phyloP scores from a whole-genome alignment of 805 yeast species.

The Suhomyces pyralidae region DNA sequence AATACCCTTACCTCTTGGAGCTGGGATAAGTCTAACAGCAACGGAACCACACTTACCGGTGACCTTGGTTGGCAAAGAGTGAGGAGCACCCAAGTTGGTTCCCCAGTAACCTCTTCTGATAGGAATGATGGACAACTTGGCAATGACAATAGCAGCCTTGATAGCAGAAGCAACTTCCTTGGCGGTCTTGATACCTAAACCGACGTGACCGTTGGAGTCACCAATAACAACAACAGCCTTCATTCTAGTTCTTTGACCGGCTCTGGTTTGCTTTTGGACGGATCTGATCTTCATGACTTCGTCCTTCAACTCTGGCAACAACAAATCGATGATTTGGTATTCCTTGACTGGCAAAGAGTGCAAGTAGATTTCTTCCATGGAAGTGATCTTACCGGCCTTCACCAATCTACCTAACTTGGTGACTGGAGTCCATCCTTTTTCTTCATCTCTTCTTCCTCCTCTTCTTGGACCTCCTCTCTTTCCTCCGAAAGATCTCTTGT shows the following conservation, averaged over 20 bases:
- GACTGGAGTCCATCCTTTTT: slow-evolving; percentile 99
- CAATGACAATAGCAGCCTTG: slow-evolving; percentile 99
- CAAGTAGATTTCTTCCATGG: slow-evolving; percentile 97
- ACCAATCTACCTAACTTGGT: slow-evolving; percentile 99
- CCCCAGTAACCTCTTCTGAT: slow-evolving; percentile 99
- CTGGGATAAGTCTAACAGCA: slow-evolving; percentile 97
- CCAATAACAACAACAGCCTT: slow-evolving; percentile 99
- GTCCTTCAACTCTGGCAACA: slow-evolving; percentile 93
- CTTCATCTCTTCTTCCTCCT: slow-evolving; percentile 83
- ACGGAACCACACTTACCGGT: slow-evolving; percentile 99
- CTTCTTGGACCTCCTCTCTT: slow-evolving; percentile 53
- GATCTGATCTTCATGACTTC: slow-evolving; percentile 99
- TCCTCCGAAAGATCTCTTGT: slow-evolving; percentile 51
- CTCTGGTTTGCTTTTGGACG: slow-evolving; percentile 99
- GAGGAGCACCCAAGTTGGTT: slow-evolving; percentile 98
- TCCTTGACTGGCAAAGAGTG: slow-evolving; percentile 99
- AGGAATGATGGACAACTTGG: slow-evolving; percentile 97
- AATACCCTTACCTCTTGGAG: slow-evolving; percentile 99
- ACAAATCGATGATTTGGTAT: slow-evolving; percentile 95
- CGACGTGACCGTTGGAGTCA: slow-evolving; percentile 99
- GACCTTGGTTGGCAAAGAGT: slow-evolving; percentile 95
- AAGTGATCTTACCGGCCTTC: slow-evolving; percentile 95
- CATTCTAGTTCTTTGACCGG: slow-evolving; percentile 99
- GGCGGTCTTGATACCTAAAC: slow-evolving; percentile 99
- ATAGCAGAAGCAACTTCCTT: slow-evolving; percentile 99